Conservation (phyloP, 208 protist species). For the Trypanosomatidae sp. region DNA sequence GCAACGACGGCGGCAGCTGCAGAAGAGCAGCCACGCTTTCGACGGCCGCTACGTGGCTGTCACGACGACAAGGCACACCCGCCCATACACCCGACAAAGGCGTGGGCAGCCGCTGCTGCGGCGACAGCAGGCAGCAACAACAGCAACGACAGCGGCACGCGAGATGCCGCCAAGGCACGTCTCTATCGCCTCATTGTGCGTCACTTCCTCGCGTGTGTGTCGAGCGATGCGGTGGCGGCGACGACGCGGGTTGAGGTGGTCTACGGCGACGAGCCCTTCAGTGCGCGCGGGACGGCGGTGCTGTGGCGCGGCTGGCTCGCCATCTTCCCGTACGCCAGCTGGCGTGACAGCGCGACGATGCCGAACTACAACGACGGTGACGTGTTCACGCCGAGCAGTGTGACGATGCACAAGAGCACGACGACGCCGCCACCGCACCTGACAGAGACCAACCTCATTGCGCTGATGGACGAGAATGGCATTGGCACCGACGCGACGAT, state of each 20-base stretch:
- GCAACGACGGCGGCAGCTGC: too few species aligned
- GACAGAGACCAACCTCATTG: constrained; percentile 96
- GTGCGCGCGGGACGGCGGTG: constrained; percentile 80
- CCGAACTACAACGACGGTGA: constrained; percentile 88
- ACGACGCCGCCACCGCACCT: constrained; percentile 90
- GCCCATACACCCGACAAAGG: constrained; percentile 95
- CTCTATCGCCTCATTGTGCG: constrained; percentile 95
- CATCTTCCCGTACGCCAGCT: constrained; percentile 84
- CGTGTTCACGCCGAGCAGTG: constrained; percentile 66
- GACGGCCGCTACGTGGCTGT: constrained; percentile 86
- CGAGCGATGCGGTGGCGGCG: constrained; percentile 78
- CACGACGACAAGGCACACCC: constrained; percentile 97
- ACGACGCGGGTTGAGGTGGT: constrained; percentile 73
- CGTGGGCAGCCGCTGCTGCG: background rate
- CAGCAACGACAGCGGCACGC: constrained; percentile 1
- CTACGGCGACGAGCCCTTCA: constrained; percentile 82
- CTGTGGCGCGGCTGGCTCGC: constrained; percentile 91
- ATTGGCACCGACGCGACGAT: constrained; percentile 99
- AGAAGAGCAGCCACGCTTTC: constrained; percentile 62
- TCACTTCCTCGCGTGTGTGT: constrained; percentile 97
- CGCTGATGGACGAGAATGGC: constrained; percentile 95
- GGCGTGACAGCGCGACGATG: constrained; percentile 73
- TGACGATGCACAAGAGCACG: constrained; percentile 63
- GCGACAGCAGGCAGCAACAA: background rate
- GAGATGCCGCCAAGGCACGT: constrained; percentile 26